These are phyloP conservation scores for Glycyrrhiza uralensis DNA, from an alignment of 306 rosid species.

Conservation along the genomic window DNA sequence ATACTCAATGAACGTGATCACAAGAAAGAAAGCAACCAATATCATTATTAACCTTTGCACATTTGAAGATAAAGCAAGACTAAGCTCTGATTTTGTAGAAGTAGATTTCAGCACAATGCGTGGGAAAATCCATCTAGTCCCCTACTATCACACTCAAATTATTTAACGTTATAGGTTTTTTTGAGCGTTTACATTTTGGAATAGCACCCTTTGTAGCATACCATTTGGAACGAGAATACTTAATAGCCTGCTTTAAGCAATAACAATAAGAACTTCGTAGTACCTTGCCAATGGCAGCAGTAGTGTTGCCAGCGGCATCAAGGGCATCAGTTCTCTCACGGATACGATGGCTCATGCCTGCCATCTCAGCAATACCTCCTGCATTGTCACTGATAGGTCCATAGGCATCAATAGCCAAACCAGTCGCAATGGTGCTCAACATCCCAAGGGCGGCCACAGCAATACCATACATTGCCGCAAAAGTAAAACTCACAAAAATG, in stretches of 20 bases:
- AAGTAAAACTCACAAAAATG: conserved; percentile 73
- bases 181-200: background rate
- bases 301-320: conserved; percentile 87
- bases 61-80: background rate
- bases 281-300: conserved; percentile 92
- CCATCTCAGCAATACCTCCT: conserved; percentile 88
- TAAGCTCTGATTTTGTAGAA: background rate
- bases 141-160: background rate
- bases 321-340: conserved; percentile 90
- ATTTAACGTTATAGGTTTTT: background rate
- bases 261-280: background rate
- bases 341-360: conserved; percentile 83
- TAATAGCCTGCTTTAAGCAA: background rate
- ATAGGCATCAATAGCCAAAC: conserved; percentile 79
- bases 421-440: conserved; percentile 81
- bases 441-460: conserved; percentile 79
- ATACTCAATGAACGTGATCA: background rate
- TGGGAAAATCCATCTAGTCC: background rate
- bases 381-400: conserved; percentile 89
- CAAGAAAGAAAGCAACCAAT: background rate
- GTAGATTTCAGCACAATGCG: background rate
- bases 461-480: conserved; percentile 81
- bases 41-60: background rate
- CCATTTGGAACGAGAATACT: background rate
- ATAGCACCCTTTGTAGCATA: background rate